These are phyloP conservation scores for Lolium multiflorum DNA, from an alignment of 176 grass and related monocot species.

Conservation along the genomic window DNA sequence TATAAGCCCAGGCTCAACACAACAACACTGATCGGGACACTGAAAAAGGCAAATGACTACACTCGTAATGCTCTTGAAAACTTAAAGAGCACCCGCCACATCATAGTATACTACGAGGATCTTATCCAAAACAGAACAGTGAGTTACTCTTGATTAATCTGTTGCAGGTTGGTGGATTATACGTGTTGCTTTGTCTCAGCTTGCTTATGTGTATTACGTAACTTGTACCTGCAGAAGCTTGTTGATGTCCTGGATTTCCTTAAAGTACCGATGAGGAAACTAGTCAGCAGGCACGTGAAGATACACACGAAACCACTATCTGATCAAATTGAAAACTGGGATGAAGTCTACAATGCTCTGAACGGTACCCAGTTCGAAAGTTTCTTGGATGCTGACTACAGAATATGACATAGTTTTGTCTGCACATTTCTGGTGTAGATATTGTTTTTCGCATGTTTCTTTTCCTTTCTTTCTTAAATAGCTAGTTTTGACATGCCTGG, in stretches of 20 bases:
- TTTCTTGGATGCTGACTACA: slow-evolving; percentile 80
- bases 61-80: slow-evolving; percentile 57
- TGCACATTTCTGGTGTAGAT: slow-evolving; percentile 32
- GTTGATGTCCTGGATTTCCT: slow-evolving; percentile 79
- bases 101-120: slow-evolving; percentile 80
- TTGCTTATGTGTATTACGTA: slow-evolving; percentile 1
- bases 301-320: slow-evolving; percentile 74
- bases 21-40: slow-evolving; percentile 52
- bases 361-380: slow-evolving; percentile 74
- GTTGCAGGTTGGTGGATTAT: not conserved
- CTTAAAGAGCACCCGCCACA: slow-evolving; percentile 64
- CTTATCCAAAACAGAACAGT: slow-evolving; percentile 73
- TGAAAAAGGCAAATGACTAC: slow-evolving; percentile 58
- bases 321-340: slow-evolving; percentile 84
- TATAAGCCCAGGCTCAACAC: slow-evolving; percentile 83
- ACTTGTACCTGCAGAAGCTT: slow-evolving; percentile 59
- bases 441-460: not conserved
- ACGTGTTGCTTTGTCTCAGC: not conserved
- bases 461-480: slow-evolving; percentile 26
- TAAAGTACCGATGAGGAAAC: slow-evolving; percentile 54
- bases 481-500: slow-evolving; percentile 20
- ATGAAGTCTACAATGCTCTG: slow-evolving; percentile 64
- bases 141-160: slow-evolving; percentile 41
- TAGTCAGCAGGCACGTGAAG: slow-evolving; percentile 79
- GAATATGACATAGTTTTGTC: slow-evolving; percentile 34